Base-by-base conservation (phyloP, 164 flowering plant species). In the Malania oleifera region DNA sequence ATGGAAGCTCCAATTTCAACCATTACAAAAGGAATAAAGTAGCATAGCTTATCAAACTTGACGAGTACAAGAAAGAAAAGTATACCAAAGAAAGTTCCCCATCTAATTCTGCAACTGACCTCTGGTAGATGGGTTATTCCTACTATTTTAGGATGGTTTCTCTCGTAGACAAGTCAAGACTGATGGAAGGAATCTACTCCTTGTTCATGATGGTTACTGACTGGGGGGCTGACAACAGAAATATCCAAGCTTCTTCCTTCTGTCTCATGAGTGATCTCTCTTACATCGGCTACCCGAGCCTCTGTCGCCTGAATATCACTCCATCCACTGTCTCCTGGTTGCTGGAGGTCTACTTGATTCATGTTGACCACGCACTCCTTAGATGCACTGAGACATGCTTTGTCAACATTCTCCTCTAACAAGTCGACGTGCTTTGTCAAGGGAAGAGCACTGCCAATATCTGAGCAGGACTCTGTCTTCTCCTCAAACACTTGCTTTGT, bases 321-420 rank as follows among this genome's bases (percentile, higher is more conserved):
- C 98, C 96, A 87, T 54, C 85, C 89, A 38, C 81, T 69, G 48
- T 88, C 90, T 31, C 77, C 79, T 49, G 79, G 67, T 28, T 87
- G 73, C 22, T 34, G 79, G 56, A 59, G 65, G 51, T 75, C 67
- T 3, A 67, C 66, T 57, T 75, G 81, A 49, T 80, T 80, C 13
- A 43, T 60, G 35, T 73, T 77, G 26, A 75, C 76, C 13, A 69
- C 58, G 34, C 70, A 72, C 59, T 81, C 87, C 11, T 66, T 80
- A 10, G 91, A 82, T 59, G 73, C 75, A 57, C 88, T 84, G 23
- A 84, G 76, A 70, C 98, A 93, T 38, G 91, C 97, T 76, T 90
- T 92, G 70, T 89, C 98, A 56, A 84, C 91, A 58, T 92, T 81
- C 64, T 80, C 89, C 6, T 85, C 87, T 0, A 86, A 79, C 54